A percentile compares a stretch with the other conserved stretches of the same genome.
Conservation (phyloP, 768 basidiomycete species). For the Lactarius trivialis region DNA sequence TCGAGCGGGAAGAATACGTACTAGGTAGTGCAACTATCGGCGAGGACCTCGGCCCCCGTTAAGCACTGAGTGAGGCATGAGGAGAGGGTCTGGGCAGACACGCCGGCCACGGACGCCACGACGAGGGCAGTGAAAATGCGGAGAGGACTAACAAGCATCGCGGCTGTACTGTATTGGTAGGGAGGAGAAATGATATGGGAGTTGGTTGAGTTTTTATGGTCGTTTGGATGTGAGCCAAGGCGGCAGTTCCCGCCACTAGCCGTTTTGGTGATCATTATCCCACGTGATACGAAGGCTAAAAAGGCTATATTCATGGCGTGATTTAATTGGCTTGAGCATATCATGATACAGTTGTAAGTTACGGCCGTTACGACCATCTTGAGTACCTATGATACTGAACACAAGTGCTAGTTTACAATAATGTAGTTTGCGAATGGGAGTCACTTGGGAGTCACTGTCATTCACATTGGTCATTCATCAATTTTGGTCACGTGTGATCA, state of each 20-base stretch:
- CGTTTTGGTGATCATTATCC: background rate
- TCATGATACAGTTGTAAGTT: no score
- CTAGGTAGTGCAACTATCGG: background rate
- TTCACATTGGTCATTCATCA: no score
- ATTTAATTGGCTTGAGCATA: no score
- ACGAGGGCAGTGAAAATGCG: background rate
- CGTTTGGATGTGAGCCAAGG: background rate
- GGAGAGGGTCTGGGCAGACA: slow-evolving; percentile 6
- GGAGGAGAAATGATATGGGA: background rate
- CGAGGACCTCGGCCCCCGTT: no score
- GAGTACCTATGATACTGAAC: no score
- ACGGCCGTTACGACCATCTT: background rate
- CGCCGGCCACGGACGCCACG: background rate
- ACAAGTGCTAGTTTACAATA: no score
- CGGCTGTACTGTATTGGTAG: background rate
- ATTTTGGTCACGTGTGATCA: no score
- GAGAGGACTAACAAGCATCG: slow-evolving; percentile 1
- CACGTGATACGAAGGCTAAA: background rate
- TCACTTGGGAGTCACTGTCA: no score
- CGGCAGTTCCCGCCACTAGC: background rate
- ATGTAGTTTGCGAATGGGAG: no score
- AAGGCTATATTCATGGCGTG: no score
- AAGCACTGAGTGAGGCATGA: no score
- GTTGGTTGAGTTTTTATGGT: background rate
- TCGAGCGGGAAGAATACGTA: background rate